Base-by-base conservation (phyloP, 306 rosid genomes). In the Elaeagnus macrophylla region DNA sequence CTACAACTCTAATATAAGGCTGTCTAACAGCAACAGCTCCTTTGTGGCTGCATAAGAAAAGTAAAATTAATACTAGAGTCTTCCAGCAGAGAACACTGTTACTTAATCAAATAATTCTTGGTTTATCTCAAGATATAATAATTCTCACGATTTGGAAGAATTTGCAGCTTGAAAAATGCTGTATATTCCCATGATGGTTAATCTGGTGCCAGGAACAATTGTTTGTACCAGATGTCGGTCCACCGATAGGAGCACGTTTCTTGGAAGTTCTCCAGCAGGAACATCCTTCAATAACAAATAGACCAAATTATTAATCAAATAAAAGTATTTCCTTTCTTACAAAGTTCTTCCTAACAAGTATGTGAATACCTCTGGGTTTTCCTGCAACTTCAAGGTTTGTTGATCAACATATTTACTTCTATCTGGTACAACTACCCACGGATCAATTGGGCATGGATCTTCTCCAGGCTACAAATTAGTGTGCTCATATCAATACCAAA, bases 261-360 rank as follows among this genome's bases (percentile, higher is more conserved):
- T 82, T 37, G 99, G 99, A 70, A 91, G 96, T 78, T 91, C 99
- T 60, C 99, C 99, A 12, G 99, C 84, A 14, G 99, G 99, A 56
- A 91, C 99, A 66, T 91, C 99, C 99, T 91, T 69, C 81, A 82
- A 61, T 40, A 67, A 57, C 60, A 53, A 76, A 17, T 14, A 53
- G n/a, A 35, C 12, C 61, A 70, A 15, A 37, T 37, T 25, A 74
- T 37, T 48, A 45, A 32, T 57, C 54, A 18, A 53, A 59, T 39
- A 51, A 14, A 5, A 11, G 19, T 40, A 20, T 43, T 37, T 8
- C 35, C 16, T 54, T 49, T 48, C 12, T 3, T 58, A 57, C 9
- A 44, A 32, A 18, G 25, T 6, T 58, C 5, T 5, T 39, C 65
- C n/a, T 45, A 37, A 14, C 16, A 14, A 25, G 32, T 25, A 25